Base-by-base conservation (phyloP, 2,329 filamentous ascomycete genomes). In the Penicillium hordei region DNA sequence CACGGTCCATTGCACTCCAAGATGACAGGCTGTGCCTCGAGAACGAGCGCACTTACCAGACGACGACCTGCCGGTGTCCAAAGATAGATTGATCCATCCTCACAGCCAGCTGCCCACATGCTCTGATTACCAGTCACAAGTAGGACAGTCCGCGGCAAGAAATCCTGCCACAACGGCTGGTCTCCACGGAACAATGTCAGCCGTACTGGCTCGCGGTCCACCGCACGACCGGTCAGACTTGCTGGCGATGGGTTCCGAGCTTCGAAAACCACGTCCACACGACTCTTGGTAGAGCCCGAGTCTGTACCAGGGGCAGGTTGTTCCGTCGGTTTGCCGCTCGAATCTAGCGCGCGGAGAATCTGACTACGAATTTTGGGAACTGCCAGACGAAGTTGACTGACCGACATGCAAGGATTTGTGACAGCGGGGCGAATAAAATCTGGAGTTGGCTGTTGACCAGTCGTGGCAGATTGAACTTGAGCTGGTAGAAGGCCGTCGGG, bases 11-110 rank as follows among this genome's bases (percentile, higher is more conserved):
- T 86, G 68, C 89, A 93, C 72, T 97, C 94, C 27, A 99, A 82
- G 56, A 99, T 94, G 33, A 97, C 93, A 0, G 94, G 91, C 68
- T 97, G 93, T 2, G 93, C 88, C 76, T 99, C 94, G 17, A 97
- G 79, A 6, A 97, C 84, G 63, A 97, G 82, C 5, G 93, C 87
- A 68, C 91, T 96, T 55, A 96, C 81, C 23, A 96, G 80, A 52
- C 95, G 86, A 60, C 95, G 86, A 13, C 94, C 94, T 15, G 93
- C 91, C 1, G 93, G 91, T 1, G 93, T 93, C 93, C 94, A 99
- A 9, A 91, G 84, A 70, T 96, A 91, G 8, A 99, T 73, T 19
- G 88, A 91, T 17, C 92, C 94, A 70, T 97, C 94, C 72, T 99
- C 94, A 68, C 93, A 97, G 10, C 90, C 93, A 17, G 89, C 93